These are phyloP conservation scores for Aureobasidium uvarum DNA, from an alignment of 2,329 filamentous ascomycete species.

Conservation along the genomic window DNA sequence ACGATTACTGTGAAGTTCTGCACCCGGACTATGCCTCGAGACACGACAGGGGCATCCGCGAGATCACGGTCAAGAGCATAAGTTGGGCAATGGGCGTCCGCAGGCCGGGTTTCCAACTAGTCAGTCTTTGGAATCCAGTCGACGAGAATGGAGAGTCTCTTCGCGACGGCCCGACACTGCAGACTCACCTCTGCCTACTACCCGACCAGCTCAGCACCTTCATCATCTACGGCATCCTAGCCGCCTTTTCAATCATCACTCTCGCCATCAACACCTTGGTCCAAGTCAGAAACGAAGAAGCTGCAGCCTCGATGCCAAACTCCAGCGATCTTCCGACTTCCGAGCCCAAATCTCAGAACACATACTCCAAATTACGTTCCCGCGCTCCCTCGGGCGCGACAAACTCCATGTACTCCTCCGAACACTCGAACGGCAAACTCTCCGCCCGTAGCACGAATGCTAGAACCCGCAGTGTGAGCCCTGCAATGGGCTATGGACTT, in stretches of 20 bases:
- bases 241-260: slow-evolving; percentile 52
- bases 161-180: slow-evolving; percentile 59
- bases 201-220: slow-evolving; percentile 86
- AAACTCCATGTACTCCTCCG: slow-evolving; percentile 37
- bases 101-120: slow-evolving; percentile 79
- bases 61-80: slow-evolving; percentile 94
- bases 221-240: slow-evolving; percentile 69
- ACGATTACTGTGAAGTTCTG: slow-evolving; percentile 91
- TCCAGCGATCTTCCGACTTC: slow-evolving; percentile 37
- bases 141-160: slow-evolving; percentile 49
- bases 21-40: slow-evolving; percentile 66
- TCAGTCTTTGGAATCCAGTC: slow-evolving; percentile 90
- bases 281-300: slow-evolving; percentile 30
- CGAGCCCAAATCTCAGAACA: slow-evolving; percentile 26
- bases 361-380: slow-evolving; percentile 28
- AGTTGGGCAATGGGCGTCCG: slow-evolving; percentile 96
- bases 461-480: slow-evolving; percentile 43
- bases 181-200: slow-evolving; percentile 86
- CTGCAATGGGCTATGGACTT: slow-evolving; percentile 37
- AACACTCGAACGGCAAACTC: slow-evolving; percentile 29
- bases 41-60: slow-evolving; percentile 56
- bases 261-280: slow-evolving; percentile 49
- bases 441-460: slow-evolving; percentile 37
- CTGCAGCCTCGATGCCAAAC: slow-evolving; percentile 23
- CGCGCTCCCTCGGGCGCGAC: slow-evolving; percentile 28